Evolutionary conservation across 495 filamentous ascomycete species (phyloP).

Genomic region (Chaetomium fimeti): DNA sequence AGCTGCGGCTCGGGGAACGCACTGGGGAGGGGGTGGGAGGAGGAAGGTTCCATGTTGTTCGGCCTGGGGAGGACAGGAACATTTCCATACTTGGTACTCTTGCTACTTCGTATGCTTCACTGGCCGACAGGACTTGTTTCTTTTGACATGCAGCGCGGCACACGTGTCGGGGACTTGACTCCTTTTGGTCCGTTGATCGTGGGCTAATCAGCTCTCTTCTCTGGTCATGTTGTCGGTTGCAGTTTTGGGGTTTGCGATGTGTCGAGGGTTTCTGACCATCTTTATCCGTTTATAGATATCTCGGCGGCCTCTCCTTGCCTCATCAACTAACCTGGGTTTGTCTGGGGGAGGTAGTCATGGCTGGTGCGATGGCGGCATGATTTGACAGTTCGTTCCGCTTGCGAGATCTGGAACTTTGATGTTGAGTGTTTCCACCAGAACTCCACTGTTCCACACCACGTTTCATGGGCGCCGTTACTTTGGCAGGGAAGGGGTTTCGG

Average conservation of each 20-base stretch:
- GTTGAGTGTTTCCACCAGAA: not conserved
- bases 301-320: not conserved
- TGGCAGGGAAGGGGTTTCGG: slow-evolving; percentile 1
- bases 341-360: too few species aligned
- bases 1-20: too few species aligned
- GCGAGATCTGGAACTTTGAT: not conserved
- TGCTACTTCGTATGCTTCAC: too few species aligned
- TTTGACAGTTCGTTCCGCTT: too few species aligned
- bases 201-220: not conserved
- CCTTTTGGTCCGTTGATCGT: not conserved
- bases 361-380: too few species aligned
- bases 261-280: not conserved
- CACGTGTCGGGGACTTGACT: not conserved
- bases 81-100: too few species aligned
- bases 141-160: too few species aligned
- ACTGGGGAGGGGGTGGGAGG: not conserved
- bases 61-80: too few species aligned
- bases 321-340: not conserved
- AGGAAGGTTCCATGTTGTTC: not conserved
- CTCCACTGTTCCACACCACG: not conserved
- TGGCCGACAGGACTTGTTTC: too few species aligned
- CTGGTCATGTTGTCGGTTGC: not conserved
- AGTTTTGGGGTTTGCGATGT: not conserved
- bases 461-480: not conserved
- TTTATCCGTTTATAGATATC: not conserved